These are phyloP conservation scores for Malus orientalis DNA, from an alignment of 306 rosid species.

Conservation along the genomic window DNA sequence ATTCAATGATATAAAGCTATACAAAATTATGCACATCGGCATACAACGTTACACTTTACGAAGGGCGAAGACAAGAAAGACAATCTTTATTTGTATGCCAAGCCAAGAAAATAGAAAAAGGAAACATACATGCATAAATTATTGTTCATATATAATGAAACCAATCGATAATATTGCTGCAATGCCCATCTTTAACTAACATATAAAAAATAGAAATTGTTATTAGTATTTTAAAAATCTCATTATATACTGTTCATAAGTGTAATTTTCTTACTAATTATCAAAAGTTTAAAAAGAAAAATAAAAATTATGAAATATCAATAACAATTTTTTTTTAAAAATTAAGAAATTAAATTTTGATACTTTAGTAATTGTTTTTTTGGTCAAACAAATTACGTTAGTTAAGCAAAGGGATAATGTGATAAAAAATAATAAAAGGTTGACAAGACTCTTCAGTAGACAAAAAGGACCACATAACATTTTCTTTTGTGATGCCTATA, in stretches of 20 bases:
- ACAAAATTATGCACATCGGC: not conserved
- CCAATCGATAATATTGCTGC: not conserved
- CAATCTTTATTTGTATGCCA: not conserved
- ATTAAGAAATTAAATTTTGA: not conserved
- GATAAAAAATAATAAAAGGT: conserved; percentile 22
- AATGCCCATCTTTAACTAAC: not conserved
- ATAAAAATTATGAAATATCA: too few species aligned
- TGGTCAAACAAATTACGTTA: not conserved
- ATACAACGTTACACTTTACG: not conserved
- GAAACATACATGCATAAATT: too few species aligned
- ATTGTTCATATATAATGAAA: not conserved
- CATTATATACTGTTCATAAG: too few species aligned
- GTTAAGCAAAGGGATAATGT: conserved; percentile 4
- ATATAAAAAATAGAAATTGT: not conserved
- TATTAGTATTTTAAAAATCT: too few species aligned
- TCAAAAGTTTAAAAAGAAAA: too few species aligned
- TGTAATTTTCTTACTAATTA: too few species aligned
- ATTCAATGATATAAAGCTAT: too few species aligned
- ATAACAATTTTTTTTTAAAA: not conserved
- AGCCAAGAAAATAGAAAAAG: not conserved
- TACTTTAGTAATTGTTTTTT: not conserved
- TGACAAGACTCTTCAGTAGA: conserved; percentile 49
- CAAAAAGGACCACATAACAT: conserved; percentile 47
- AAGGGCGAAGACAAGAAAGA: not conserved
- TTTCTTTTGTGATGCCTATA: conserved; percentile 26